A percentile compares a stretch with the other conserved stretches of the same genome.
Conservation (phyloP, 441 rosid species). For the Arabidopsis hybrid region DNA sequence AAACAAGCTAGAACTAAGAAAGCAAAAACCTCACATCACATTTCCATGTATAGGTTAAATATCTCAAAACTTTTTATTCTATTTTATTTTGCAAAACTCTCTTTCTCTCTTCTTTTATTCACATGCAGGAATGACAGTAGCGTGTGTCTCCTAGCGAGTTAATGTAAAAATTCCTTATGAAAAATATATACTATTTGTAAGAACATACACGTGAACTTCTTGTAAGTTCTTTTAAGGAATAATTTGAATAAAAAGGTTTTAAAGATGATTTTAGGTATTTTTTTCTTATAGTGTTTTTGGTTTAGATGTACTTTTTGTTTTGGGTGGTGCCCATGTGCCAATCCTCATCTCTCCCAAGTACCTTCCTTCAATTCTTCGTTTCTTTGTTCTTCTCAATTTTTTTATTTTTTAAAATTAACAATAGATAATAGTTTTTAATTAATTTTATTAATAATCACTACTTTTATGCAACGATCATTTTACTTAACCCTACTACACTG, state of each 20-base stretch:
- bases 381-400: not conserved
- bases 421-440: not conserved
- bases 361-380: conserved; percentile 13
- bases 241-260: conserved; percentile 20
- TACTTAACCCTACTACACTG: conserved; percentile 28
- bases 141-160: conserved; percentile 34
- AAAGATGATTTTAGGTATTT: conserved; percentile 22
- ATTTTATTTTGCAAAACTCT: conserved; percentile 3
- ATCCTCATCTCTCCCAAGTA: conserved; percentile 17
- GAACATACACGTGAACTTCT: conserved; percentile 46
- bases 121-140: conserved; percentile 40
- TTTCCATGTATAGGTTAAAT: conserved; percentile 22
- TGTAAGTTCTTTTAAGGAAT: conserved; percentile 44
- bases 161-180: conserved; percentile 23
- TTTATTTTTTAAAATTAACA: not conserved
- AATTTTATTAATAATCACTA: not conserved
- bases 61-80: not conserved
- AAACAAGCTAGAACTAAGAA: too few relatives aligned
- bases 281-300: conserved; percentile 31
- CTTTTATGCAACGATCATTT: conserved; percentile 25
- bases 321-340: conserved; percentile 45
- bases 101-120: conserved; percentile 15
- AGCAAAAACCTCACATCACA: conserved; percentile 17
- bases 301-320: conserved; percentile 31
- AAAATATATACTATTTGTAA: conserved; percentile 27